Base-by-base conservation (phyloP, 1,284 basidiomycete genomes). In the Golubevia pallescens region DNA sequence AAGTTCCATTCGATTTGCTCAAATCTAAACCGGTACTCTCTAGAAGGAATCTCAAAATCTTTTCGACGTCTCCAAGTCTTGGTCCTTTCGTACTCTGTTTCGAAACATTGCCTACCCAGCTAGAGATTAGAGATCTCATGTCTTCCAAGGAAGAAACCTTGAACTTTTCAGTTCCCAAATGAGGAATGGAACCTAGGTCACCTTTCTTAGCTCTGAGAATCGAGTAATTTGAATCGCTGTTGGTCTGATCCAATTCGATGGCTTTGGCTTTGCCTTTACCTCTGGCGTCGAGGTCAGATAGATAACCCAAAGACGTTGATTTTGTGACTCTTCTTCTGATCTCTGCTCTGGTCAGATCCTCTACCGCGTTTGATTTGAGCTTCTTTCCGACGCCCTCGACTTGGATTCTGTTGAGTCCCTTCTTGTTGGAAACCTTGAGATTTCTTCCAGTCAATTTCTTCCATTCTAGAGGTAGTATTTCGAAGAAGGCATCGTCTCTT, bases 21-120 rank as follows among this genome's bases (percentile, higher is more conserved):
- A 51, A 23, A 21, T 56, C 42, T 14, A 42, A 28, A 8, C 32
- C 19, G 32, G 67, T 61, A 20, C 65, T 66, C 28, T 23, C 62
- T 0, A 62, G 54, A 2, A 73, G 54, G 34, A 66, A 57, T 3
- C 21, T 56, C 21, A 52, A 16, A 13, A 81, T 62, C 4, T 65
- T 57, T 58, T 66, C 62, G 1, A 81, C 74, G 55, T 81, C 79
- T 13, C 72, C 72, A 1, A 59, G 51, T 7, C 73, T 57, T 2
- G 79, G 78, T 10, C 34, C 34, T 38, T 38, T 38, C 34, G 3
- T 38, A 10, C 10, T 38, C 34, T 38, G 5, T 38, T 38, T 38
- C 34, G 34, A 38, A 10, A 38, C 3, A 5, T 4, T 5, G 3
- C 10, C 10, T 10, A 38, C 34, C 34, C 34, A 38, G 10, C 10